Evolutionary conservation across 2,329 filamentous ascomycete genomes (phyloP), one percentile per base, ranked within the genome.

Genomic region (Penicillium brevicompactum): DNA sequence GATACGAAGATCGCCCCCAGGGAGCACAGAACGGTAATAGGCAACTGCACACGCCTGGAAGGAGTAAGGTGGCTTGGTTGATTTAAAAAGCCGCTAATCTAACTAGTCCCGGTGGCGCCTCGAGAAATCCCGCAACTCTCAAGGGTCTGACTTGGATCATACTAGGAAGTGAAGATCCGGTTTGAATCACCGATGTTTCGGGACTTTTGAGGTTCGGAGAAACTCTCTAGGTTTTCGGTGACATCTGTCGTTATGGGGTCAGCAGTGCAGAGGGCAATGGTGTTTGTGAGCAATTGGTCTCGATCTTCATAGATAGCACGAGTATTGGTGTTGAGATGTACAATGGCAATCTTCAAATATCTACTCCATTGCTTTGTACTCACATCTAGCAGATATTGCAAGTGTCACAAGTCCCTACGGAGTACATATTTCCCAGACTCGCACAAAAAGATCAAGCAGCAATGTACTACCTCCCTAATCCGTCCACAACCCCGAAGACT

Each of bases 71-170:
- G 10, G 44, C 34, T 37, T 37, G 34, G 34, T 14, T 37, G 13
- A n/a, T 37, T 37, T 37, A 51, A 51, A 46, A 44, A 27, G 32
- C 16, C 38, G n/a, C 41, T 46, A 40, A 22, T 31, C 38, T 11
- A 3, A 55, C 52, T 55, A 55, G 52, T 46, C 11, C 24, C 47
- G 11, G 53, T 55, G 53, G 53, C 53, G 53, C 51, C 21, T 9
- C 51, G 41, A 55, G 53, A 55, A 55, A 55, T 55, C 49, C 53
- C 49, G 53, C 53, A 55, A 30, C 41, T 34, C 41, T 54, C 52
- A 37, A 43, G 37, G 53, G 43, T 51, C 37, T 46, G 21, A 53
- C 51, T 50, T 45, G 30, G 52, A 54, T 54, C 47, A 54, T 54
- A 32, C 50, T 50, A 24, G 50, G 18, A 27, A 34, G 32, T 27